Conservation (phyloP, 371 early-diverging fungal genomes). For the Mucor lusitanicus region DNA sequence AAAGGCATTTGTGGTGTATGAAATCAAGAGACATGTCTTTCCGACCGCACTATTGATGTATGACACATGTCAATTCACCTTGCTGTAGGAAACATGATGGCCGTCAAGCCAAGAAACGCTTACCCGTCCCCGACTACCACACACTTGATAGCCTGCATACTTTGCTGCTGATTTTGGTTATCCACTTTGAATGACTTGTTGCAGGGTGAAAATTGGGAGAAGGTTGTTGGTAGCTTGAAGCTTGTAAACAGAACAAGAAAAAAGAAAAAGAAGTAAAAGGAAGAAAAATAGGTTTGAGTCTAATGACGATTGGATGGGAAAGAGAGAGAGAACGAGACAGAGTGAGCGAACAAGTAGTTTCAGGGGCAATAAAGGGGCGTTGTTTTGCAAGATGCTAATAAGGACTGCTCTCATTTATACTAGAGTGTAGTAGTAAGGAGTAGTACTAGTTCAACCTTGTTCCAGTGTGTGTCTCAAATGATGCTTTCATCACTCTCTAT, state of each 20-base stretch:
- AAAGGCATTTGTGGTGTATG: slow-evolving; percentile 84
- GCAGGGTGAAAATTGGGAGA: not conserved
- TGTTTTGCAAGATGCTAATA: not conserved
- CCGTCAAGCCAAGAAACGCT: slow-evolving; percentile 19
- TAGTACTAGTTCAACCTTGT: not conserved
- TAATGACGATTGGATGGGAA: not conserved
- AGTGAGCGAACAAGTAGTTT: not conserved
- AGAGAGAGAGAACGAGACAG: not conserved
- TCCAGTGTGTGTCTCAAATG: not conserved
- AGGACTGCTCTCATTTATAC: not conserved
- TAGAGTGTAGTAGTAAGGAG: not conserved
- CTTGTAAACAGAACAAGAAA: not conserved
- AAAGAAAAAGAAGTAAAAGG: slow-evolving; percentile 1
- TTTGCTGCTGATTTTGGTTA: slow-evolving; percentile 18
- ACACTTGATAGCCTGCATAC: slow-evolving; percentile 98
- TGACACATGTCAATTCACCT: not conserved
- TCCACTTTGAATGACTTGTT: slow-evolving; percentile 13
- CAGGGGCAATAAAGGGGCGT: not conserved
- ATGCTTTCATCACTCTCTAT: not conserved
- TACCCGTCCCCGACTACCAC: slow-evolving; percentile 98
- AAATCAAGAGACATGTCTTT: slow-evolving; percentile 82
- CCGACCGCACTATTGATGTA: slow-evolving; percentile 68
- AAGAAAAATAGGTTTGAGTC: not conserved
- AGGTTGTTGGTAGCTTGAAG: not conserved
- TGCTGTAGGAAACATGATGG: not conserved